Conservation (phyloP, 225 moss, liverwort and hornwort species). For the Bryoerythrophyllum caledonicum region DNA sequence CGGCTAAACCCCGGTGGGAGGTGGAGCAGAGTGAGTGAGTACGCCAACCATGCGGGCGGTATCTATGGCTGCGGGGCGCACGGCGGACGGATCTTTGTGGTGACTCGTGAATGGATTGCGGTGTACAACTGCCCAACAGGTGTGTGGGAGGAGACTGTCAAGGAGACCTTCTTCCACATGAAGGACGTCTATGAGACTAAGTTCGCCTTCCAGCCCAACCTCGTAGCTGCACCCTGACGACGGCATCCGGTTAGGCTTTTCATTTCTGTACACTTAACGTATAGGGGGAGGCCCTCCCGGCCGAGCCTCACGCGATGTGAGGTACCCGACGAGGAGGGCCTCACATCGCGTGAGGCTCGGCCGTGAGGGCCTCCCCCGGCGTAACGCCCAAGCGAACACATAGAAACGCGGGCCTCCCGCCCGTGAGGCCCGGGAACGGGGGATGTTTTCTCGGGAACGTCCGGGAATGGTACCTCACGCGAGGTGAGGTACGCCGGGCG, state of each 20-base stretch:
- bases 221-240: constrained; percentile 34
- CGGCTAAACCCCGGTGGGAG: constrained; percentile 22
- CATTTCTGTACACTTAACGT: constrained; percentile 3
- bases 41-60: constrained; percentile 4
- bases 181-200: constrained; percentile 34
- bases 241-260: background rate
- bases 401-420: no score
- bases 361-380: no score
- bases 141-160: constrained; percentile 39
- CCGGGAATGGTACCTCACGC: no score
- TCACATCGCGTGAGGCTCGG: no score
- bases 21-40: constrained; percentile 45
- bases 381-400: no score
- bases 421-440: no score
- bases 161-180: constrained; percentile 23
- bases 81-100: constrained; percentile 36
- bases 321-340: no score
- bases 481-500: no score
- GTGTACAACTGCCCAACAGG: constrained; percentile 26
- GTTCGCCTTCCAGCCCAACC: constrained; percentile 38
- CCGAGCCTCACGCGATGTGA: no score
- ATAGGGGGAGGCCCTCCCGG: no score
- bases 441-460: no score
- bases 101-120: constrained; percentile 36
- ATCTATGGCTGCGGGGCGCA: constrained; percentile 34